Evolutionary conservation across 441 rosid species (phyloP), one percentile per base, ranked within the genome.

Genomic region (Cnidoscolus chayamansa): DNA sequence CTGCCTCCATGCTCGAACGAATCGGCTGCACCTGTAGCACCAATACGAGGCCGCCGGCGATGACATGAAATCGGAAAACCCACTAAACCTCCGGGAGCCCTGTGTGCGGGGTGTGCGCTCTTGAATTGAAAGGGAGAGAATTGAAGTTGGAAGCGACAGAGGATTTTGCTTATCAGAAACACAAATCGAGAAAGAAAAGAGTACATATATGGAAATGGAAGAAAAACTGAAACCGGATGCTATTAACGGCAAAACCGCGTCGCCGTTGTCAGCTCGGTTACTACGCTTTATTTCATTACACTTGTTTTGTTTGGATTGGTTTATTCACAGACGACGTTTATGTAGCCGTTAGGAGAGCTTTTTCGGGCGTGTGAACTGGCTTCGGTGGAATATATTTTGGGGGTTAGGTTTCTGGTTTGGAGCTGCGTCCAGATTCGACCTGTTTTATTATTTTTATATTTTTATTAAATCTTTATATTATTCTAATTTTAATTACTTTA

Each of bases 1-100:
- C 17, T 30, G 86, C 74, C 73, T 84, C 84, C 81, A 79, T 16
- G 87, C 82, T 78, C 83, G 84, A 45, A 94, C 79, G 80, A 89
- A 86, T 6, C 96, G 83, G 85, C 69, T 89, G 79, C 98, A 94
- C 50, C 95, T 77, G 58, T 91, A 86, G 73, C 96, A 90, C 97
- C 97, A 90, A 77, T 86, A 89, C 25, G 94, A 87, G 63, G 91
- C 48, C 76, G 89, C 57, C 68, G 84, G 85, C 61, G 84, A 65
- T 65, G 89, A 81, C 87, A 79, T 83, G 62, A 62, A 74, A 54
- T 56, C 30, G 3, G 25, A 53, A 43, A 51, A 49, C 8, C 32
- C 7, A 15, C 19, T 45, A 58, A 56, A 25, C 59, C 20, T 19
- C 20, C 9, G 4, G n/a, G 5, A 16, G 7, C 57, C 17, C 8